A percentile compares a stretch with the other conserved stretches of the same genome.
Conservation (phyloP, 2,329 filamentous ascomycete genomes). For the Talaromyces sp. region DNA sequence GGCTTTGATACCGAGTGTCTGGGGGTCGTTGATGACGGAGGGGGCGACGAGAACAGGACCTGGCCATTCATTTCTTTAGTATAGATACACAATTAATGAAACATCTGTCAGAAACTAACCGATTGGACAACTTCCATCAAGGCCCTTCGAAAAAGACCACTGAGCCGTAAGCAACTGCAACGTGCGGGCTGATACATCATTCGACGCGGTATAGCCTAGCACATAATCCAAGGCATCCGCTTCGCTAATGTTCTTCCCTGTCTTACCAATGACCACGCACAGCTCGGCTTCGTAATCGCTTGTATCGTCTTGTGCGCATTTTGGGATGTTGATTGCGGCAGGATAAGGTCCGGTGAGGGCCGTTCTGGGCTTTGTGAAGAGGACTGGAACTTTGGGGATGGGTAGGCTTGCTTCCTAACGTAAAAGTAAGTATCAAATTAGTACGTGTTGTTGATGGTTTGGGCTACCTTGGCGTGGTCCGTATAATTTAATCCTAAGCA, state of each 20-base stretch:
- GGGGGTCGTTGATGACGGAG: background rate
- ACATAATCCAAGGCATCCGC: slow-evolving; percentile 50
- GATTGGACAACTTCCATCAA: background rate
- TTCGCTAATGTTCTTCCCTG: slow-evolving; percentile 45
- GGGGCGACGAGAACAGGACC: background rate
- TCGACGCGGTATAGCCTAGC: slow-evolving; percentile 49
- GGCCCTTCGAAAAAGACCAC: background rate
- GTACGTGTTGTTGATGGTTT: background rate
- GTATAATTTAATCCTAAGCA: slow-evolving; percentile 33
- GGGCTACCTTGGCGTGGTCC: slow-evolving; percentile 28
- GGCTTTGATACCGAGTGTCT: background rate
- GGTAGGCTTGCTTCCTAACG: slow-evolving; percentile 25
- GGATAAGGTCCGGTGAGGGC: slow-evolving; percentile 28
- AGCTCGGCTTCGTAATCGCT: slow-evolving; percentile 45
- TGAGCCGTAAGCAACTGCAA: background rate
- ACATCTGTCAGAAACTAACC: background rate
- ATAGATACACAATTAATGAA: no score
- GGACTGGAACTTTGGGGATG: slow-evolving; percentile 27
- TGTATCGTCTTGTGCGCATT: slow-evolving; percentile 35
- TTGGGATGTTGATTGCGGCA: slow-evolving; percentile 28
- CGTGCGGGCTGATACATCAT: background rate
- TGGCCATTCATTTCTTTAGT: background rate
- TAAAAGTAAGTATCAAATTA: background rate
- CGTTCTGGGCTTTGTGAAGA: slow-evolving; percentile 31
- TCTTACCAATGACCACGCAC: slow-evolving; percentile 53